Conservation (phyloP, 768 basidiomycete genomes). For the Lyophyllum atratum region DNA sequence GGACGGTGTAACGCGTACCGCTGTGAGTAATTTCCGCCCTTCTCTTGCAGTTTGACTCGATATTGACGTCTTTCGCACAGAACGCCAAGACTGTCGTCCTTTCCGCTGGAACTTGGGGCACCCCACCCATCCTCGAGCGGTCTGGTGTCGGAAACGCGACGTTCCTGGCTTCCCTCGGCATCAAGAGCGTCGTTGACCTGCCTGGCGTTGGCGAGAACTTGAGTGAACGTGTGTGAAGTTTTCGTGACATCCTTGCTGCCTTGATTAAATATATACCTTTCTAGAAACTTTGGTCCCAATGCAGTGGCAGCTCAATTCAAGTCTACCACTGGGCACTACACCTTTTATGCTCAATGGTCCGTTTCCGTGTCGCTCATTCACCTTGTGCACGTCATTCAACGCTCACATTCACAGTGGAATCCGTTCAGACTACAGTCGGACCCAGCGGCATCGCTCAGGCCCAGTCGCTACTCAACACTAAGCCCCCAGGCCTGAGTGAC, state of each 20-base stretch:
- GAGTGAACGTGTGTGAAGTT: neutral
- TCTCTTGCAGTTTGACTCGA: neutral
- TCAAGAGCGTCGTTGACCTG: constrained; percentile 2
- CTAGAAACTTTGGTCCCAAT: neutral
- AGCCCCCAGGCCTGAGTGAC: neutral
- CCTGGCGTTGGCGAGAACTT: constrained; percentile 7
- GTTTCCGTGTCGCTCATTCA: neutral
- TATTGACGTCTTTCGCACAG: neutral
- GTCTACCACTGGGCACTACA: too few relatives aligned
- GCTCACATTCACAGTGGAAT: neutral
- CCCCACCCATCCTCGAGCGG: neutral
- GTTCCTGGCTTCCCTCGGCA: neutral
- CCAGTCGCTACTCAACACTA: neutral
- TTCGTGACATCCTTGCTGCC: neutral
- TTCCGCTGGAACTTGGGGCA: neutral
- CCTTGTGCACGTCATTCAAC: neutral
- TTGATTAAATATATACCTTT: neutral
- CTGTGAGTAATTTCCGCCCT: neutral
- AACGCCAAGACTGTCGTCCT: neutral
- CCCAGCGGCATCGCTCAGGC: neutral
- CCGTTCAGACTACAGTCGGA: neutral
- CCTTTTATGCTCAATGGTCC: neutral
- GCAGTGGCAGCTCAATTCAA: too few relatives aligned
- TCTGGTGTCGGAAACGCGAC: constrained; percentile 3
- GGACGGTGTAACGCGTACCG: neutral